Evolutionary conservation across 345 rosid genomes (phyloP), one percentile per base, ranked within the genome.

Genomic region (Geranium brycei): DNA sequence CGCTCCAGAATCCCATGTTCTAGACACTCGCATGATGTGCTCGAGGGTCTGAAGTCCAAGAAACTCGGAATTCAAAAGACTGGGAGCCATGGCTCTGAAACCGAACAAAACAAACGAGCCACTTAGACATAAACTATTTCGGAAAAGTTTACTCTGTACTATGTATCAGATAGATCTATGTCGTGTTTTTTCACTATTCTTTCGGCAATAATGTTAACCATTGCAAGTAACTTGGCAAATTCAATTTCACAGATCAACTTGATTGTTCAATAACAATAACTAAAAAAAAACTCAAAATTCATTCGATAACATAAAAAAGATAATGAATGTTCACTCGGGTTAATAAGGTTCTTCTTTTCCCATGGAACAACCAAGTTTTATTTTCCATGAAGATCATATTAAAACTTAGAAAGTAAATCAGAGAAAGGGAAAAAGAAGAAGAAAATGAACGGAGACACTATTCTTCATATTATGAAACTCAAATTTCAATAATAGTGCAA

Each of bases 1-100:
- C 31, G 81, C 68, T 14, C 72, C 19, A 0, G 96, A 85, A 72
- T 89, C 95, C 95, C 95, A 87, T 18, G 89, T 89, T 70, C 90
- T 78, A 69, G 77, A 47, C 64, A 89, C 67, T n/a, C 81, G 62
- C 84, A 87, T 64, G 56, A 81, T 70, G 68, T 85, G 86, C 61
- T 83, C 80, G 4, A 82, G 69, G 17, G 91, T 80, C 58, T 89
- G 96, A 59, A 83, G 68, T 57, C 85, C 75, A 12, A 80, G 72
- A 74, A 78, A 58, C 63, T 81, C 85, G 3, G 87, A 80, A 63
- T 83, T 82, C 62, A 78, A 65, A 51, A 85, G 8, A 58, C 86
- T 78, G 0, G 83, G 78, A 2, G 77, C 79, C 84, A 83, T 73
- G 64, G 84, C 82, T 75, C 91, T 89, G 17, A 61, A 65, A 64